Conservation (phyloP, 1,284 basidiomycete genomes). For the Puccinia novopanici region DNA sequence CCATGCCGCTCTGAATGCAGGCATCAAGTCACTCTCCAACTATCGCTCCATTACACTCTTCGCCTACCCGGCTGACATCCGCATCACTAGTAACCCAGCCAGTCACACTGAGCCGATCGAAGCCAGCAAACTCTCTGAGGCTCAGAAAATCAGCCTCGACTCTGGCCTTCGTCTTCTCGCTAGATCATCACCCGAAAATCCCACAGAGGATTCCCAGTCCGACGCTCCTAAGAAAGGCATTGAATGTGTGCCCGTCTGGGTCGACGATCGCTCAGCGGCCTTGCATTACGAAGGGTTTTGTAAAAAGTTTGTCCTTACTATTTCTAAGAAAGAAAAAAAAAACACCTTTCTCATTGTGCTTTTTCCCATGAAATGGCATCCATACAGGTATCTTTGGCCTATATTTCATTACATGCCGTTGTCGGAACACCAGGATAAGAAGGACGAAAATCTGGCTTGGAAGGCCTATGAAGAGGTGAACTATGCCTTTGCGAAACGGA, state of each 20-base stretch:
- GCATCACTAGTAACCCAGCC: constrained; percentile 58
- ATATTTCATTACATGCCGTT: constrained; percentile 88
- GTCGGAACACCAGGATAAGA: constrained; percentile 64
- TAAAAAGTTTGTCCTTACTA: constrained; percentile 76
- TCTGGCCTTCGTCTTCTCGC: constrained; percentile 56
- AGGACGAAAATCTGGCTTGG: constrained; percentile 79
- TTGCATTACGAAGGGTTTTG: constrained; percentile 92
- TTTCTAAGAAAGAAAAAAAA: neutral
- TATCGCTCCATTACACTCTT: constrained; percentile 87
- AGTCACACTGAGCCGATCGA: constrained; percentile 49
- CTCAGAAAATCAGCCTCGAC: constrained; percentile 67
- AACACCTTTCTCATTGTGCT: neutral
- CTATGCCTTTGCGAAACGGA: constrained; percentile 76
- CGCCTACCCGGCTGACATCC: constrained; percentile 89
- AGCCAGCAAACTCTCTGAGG: constrained; percentile 59
- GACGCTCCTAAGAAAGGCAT: constrained; percentile 61
- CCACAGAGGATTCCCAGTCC: constrained; percentile 65
- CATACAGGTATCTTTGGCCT: constrained; percentile 83
- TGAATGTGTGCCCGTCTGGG: constrained; percentile 84
- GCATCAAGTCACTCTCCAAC: constrained; percentile 78
- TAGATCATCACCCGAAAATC: constrained; percentile 52
- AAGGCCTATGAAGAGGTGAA: constrained; percentile 82
- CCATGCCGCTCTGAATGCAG: constrained; percentile 92
- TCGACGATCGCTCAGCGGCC: constrained; percentile 84
- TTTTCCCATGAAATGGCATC: constrained; percentile 45